A percentile compares a stretch with the other conserved stretches of the same genome.
Conservation (phyloP, 768 basidiomycete species). For the Pleurotus sapidus region DNA sequence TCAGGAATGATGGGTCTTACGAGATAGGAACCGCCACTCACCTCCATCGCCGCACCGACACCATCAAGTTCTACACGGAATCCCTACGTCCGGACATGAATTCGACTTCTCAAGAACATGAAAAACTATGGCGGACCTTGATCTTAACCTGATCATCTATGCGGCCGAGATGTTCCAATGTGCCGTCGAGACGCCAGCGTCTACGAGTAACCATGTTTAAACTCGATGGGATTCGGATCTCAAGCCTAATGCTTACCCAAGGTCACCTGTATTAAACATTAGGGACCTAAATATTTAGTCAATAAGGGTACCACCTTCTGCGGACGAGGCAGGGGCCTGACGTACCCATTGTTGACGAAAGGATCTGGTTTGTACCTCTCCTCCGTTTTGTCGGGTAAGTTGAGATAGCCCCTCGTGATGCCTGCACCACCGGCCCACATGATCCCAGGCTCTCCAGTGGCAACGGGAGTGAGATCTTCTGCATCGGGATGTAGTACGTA, state of each 20-base stretch:
- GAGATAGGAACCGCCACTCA: conserved; percentile 16
- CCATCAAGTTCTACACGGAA: conserved; percentile 66
- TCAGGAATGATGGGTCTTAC: neutral
- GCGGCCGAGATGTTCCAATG: conserved; percentile 54
- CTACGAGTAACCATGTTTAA: neutral
- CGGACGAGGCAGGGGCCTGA: neutral
- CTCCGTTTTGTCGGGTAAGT: conserved; percentile 49
- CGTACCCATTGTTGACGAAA: conserved; percentile 37
- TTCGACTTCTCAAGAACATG: neutral
- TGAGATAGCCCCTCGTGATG: conserved; percentile 53
- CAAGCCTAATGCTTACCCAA: conserved; percentile 24
- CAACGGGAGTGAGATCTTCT: conserved; percentile 27
- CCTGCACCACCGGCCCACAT: conserved; percentile 66
- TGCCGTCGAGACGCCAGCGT: conserved; percentile 49
- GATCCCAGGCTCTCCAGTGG: conserved; percentile 33
- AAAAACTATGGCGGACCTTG: conserved; percentile 23
- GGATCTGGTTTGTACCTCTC: conserved; percentile 51
- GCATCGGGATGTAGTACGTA: conserved; percentile 23
- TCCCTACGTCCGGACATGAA: conserved; percentile 22
- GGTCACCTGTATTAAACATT: conserved; percentile 67
- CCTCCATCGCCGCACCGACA: conserved; percentile 58
- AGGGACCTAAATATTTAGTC: conserved; percentile 21
- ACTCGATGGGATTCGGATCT: neutral
- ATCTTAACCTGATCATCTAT: conserved; percentile 65
- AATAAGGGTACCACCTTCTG: conserved; percentile 11